These are phyloP conservation scores for Nannizziopsis arthrosporioides DNA, from an alignment of 2,329 filamentous ascomycete genomes.

Conservation along the genomic window DNA sequence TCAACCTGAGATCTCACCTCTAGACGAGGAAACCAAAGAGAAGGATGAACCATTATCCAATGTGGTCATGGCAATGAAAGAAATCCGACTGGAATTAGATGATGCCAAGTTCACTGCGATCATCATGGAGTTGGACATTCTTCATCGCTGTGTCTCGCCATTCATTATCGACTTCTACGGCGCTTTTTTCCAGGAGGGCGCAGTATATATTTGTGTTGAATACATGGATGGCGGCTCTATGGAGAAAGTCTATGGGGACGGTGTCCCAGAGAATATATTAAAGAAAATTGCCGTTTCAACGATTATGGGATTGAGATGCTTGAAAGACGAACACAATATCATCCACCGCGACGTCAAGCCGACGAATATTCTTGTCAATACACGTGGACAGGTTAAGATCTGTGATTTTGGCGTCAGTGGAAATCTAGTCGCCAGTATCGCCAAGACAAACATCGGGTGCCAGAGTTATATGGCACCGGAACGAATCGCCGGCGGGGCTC, in stretches of 20 bases:
- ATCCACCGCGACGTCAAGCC: slow-evolving; percentile 98
- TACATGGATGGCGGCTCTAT: slow-evolving; percentile 98
- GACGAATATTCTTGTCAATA: slow-evolving; percentile 94
- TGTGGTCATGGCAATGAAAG: slow-evolving; percentile 97
- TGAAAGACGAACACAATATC: slow-evolving; percentile 98
- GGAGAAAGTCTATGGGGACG: slow-evolving; percentile 85
- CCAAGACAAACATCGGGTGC: slow-evolving; percentile 96
- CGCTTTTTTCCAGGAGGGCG: slow-evolving; percentile 96
- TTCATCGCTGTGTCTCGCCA: slow-evolving; percentile 87
- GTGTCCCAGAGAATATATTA: slow-evolving; percentile 77
- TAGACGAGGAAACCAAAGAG: slow-evolving; percentile 17
- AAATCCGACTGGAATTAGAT: slow-evolving; percentile 88
- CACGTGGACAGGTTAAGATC: slow-evolving; percentile 84
- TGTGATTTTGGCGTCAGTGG: slow-evolving; percentile 97
- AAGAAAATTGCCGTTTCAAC: slow-evolving; percentile 85
- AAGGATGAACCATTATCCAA: slow-evolving; percentile 38
- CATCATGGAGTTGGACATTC: slow-evolving; percentile 90
- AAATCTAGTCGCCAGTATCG: slow-evolving; percentile 92
- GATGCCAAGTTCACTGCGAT: slow-evolving; percentile 95
- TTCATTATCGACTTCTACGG: slow-evolving; percentile 99
- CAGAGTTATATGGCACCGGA: slow-evolving; percentile 99
- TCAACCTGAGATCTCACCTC: not conserved
- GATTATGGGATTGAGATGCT: slow-evolving; percentile 75
- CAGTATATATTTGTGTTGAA: slow-evolving; percentile 98
- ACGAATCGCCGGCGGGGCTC: slow-evolving; percentile 73